Percentiles rank a stretch among this genome's conserved stretches.
phyloP scores from a whole-genome alignment of 768 basidiomycete species.

The Vararia minispora region DNA sequence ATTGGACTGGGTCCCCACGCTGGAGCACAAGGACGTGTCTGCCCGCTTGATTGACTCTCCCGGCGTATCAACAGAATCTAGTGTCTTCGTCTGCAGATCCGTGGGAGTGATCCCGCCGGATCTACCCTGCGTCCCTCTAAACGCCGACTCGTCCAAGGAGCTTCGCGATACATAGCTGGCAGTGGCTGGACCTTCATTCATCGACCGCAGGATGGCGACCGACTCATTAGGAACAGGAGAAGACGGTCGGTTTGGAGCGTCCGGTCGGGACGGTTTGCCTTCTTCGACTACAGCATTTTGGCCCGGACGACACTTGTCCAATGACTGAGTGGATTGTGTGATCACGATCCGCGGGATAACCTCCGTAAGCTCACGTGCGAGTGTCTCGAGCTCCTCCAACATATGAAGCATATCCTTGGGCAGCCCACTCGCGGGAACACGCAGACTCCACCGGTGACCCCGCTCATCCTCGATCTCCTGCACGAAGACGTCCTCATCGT shows the following conservation, averaged over 20 bases:
- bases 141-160: too few relatives aligned
- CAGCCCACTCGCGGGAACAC: slow-evolving; percentile 11
- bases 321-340: slow-evolving; percentile 9
- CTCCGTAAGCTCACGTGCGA: slow-evolving; percentile 9
- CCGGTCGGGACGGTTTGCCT: slow-evolving; percentile 1
- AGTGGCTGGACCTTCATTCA: too few relatives aligned
- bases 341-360: slow-evolving; percentile 11
- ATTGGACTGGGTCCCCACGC: slow-evolving; percentile 1
- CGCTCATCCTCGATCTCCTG: slow-evolving; percentile 12
- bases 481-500: slow-evolving; percentile 9
- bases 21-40: background rate
- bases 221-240: too few relatives aligned
- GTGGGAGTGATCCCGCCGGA: too few relatives aligned
- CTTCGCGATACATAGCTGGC: too few relatives aligned
- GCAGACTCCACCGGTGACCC: slow-evolving; percentile 12
- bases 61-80: too few relatives aligned
- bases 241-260: too few relatives aligned
- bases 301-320: background rate
- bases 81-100: background rate
- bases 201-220: too few relatives aligned
- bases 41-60: background rate
- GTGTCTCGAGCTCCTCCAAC: slow-evolving; percentile 12
- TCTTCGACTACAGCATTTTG: background rate
- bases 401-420: slow-evolving; percentile 12
- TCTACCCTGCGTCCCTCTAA: too few relatives aligned